Conservation (phyloP, 768 basidiomycete genomes). For the Leccinellum luteum region DNA sequence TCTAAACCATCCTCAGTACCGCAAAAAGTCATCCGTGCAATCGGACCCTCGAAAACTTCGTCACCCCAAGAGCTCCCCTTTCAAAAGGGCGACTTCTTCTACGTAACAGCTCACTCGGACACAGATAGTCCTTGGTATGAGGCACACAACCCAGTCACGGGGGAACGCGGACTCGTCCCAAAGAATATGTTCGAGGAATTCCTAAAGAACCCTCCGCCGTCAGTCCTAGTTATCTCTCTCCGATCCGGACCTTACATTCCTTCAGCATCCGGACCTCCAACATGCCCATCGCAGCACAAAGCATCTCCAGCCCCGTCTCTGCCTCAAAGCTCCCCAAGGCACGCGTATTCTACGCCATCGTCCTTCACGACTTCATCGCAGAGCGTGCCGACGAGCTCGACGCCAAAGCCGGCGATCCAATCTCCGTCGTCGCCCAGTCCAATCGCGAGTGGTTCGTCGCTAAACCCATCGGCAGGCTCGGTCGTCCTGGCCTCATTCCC, state of each 20-base stretch:
- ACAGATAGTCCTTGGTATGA: constrained; percentile 74
- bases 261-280: constrained; percentile 45
- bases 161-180: constrained; percentile 89
- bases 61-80: constrained; percentile 88
- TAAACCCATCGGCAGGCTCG: constrained; percentile 93
- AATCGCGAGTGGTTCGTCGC: constrained; percentile 99
- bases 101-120: constrained; percentile 79
- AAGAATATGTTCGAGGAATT: constrained; percentile 89
- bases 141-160: constrained; percentile 90
- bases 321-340: constrained; percentile 38
- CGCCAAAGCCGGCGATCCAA: constrained; percentile 88
- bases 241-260: background rate
- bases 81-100: constrained; percentile 95
- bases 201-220: constrained; percentile 62
- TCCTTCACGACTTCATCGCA: constrained; percentile 93
- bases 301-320: constrained; percentile 29
- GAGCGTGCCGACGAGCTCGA: constrained; percentile 96
- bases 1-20: constrained; percentile 39
- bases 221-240: background rate
- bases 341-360: constrained; percentile 89
- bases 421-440: constrained; percentile 98
- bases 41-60: constrained; percentile 59
- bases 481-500: constrained; percentile 95
- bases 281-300: constrained; percentile 12
- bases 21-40: constrained; percentile 92